Evolutionary conservation across 164 flowering plant species (phyloP), one percentile per base, ranked within the genome.

Genomic region (Hamamelis virginiana): DNA sequence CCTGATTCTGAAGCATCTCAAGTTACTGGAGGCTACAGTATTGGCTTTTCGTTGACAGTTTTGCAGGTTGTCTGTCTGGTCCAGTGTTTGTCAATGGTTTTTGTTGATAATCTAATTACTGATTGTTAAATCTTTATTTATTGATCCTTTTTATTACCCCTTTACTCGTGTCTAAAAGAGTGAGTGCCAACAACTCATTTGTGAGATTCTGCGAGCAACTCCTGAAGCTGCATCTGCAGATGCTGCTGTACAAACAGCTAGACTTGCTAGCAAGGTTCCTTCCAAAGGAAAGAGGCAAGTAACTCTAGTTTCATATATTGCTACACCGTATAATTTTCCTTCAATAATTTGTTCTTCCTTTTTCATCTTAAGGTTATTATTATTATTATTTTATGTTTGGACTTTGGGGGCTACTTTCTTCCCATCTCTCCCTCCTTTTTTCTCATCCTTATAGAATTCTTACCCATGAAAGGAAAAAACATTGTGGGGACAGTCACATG

Each of bases 191-290:
- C 99, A 96, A 85, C 91, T 96, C 69, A 91, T 93, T 78, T 96
- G 99, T 81, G 99, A 96, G 86, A 93, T 96, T 80, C 81, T 96
- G 66, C 91, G 99, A 62, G 98, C 99, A 69, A 96, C 99, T 69
- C 99, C 98, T 67, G 99, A 96, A 80, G 98, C 98, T 80, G 92
- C 99, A 59, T 87, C 99, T 26, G 95, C 98, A 27, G 99, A 93
- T 88, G 94, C 98, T 78, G 89, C 93, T 67, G 94, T 86, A 5
- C 99, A 96, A 81, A 93, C 98, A 27, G 98, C 98, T 70, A 86
- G 96, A 73, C 94, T 93, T 78, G 95, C 96, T 48, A 90, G 70
- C 79, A 91, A 93, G 77, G 81, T 41, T 44, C 94, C 99, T 69
- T 79, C 91, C 22, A 91, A 96, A 80, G 95, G 83, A 21, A 93